Percentiles rank a stretch among this genome's conserved stretches.
phyloP scores from a whole-genome alignment of 257 asterid genomes.

The Anisodus acutangulus region DNA sequence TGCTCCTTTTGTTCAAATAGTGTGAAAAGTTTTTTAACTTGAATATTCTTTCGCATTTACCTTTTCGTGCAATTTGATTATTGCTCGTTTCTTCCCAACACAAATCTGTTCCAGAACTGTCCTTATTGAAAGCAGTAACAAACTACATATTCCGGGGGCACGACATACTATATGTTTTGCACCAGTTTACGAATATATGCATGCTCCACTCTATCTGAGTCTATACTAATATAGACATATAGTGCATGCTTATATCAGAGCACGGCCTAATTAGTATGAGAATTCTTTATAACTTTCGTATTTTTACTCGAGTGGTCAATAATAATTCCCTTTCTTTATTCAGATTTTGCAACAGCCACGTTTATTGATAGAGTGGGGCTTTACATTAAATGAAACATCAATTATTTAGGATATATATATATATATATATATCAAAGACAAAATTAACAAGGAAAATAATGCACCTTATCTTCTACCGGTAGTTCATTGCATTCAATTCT shows the following conservation, averaged over 20 bases:
- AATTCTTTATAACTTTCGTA: not conserved
- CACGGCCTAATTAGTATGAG: not conserved
- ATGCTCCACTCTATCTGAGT: no score
- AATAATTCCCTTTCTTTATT: not conserved
- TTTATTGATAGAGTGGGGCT: not conserved
- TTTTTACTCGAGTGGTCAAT: not conserved
- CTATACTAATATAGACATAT: not conserved
- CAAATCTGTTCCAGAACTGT: no score
- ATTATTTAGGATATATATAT: not conserved
- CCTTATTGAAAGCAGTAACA: no score
- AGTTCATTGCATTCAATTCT: constrained; percentile 15
- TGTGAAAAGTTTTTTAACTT: no score
- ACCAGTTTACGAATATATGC: no score
- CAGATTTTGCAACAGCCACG: not conserved
- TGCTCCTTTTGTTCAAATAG: no score
- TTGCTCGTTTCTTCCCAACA: no score
- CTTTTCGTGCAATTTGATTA: no score
- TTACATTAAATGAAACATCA: constrained; percentile 5
- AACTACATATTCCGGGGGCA: no score
- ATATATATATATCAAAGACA: not conserved
- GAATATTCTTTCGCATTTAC: no score
- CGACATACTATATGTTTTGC: no score
- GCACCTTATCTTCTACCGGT: not conserved
- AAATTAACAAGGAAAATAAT: not conserved
- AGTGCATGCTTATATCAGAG: not conserved